Evolutionary conservation across 2,329 filamentous ascomycete genomes (phyloP).

Genomic region (Cordyceps cicadae): DNA sequence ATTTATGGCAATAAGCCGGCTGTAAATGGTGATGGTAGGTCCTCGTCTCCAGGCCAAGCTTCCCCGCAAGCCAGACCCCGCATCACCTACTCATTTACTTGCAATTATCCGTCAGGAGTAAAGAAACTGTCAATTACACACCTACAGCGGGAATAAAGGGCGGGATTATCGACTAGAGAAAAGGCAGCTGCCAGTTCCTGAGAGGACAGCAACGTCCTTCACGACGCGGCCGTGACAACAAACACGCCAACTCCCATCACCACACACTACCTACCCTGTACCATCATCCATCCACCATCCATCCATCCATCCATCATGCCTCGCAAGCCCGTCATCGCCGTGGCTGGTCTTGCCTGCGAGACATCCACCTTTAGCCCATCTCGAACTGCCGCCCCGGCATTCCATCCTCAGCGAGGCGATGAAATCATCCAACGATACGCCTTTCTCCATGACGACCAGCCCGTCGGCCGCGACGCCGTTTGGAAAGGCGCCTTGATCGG

Average conservation of each 20-base stretch:
- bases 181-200: not conserved
- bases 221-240: too few relatives aligned
- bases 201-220: not conserved
- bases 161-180: not conserved
- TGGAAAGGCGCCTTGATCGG: slow-evolving; percentile 46
- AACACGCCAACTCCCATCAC: too few relatives aligned
- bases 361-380: slow-evolving; percentile 45
- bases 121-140: not conserved
- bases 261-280: not conserved
- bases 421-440: slow-evolving; percentile 36
- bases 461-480: slow-evolving; percentile 32
- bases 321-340: slow-evolving; percentile 34
- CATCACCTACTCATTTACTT: not conserved
- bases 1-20: not conserved
- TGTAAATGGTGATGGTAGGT: too few relatives aligned
- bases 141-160: not conserved
- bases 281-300: not conserved
- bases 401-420: slow-evolving; percentile 36
- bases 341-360: slow-evolving; percentile 46
- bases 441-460: slow-evolving; percentile 34
- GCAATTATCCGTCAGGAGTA: not conserved
- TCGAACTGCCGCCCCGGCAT: slow-evolving; percentile 38
- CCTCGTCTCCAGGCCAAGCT: not conserved
- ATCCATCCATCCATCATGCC: slow-evolving; percentile 11
- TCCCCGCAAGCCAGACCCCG: not conserved